Evolutionary conservation across 768 basidiomycete species (phyloP), one percentile per base, ranked within the genome.

Genomic region (Tulasnella sp.): DNA sequence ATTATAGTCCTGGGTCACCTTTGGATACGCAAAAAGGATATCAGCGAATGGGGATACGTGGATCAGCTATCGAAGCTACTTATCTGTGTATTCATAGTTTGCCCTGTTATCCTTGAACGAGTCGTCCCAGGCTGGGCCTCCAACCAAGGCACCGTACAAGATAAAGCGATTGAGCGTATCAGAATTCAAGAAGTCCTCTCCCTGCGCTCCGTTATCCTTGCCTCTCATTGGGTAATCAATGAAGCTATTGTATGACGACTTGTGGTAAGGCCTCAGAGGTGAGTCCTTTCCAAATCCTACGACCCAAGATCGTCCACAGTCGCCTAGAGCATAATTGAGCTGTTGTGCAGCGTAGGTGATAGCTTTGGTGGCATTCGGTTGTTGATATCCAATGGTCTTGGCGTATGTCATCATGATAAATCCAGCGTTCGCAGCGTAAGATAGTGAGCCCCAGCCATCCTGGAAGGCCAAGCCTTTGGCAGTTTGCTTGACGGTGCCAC

Each of bases 1-100:
- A 19, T 46, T 46, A 33, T 46, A 46, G 45, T 46, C 45, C 27
- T 46, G 45, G 28, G 45, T 46, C 24, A 46, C 45, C 45, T 46
- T 22, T 46, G 45, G 15, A 9, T 12, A 20, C 19, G 25, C 13
- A 35, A n/a, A 1, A 12, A 31, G 28, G 13, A 29, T 31, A 46
- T 4, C 29, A 10, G 2, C 5, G 20, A 24, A 29, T 9, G 16
- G 3, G 19, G 43, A 8, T 28, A n/a, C n/a, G n/a, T n/a, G n/a
- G n/a, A n/a, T n/a, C n/a, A n/a, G n/a, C n/a, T n/a, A n/a, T n/a
- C n/a, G n/a, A 15, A 12, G 20, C 13, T 20, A 46, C 45, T 28
- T 32, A 46, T 29, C 45, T 22, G 45, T 46, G 19, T 12, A 46
- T 22, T 46, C 45, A 33, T 46, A 46, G 25, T 19, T 8, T 15